Conservation (phyloP, 768 basidiomycete genomes). For the Hericium coralloides region DNA sequence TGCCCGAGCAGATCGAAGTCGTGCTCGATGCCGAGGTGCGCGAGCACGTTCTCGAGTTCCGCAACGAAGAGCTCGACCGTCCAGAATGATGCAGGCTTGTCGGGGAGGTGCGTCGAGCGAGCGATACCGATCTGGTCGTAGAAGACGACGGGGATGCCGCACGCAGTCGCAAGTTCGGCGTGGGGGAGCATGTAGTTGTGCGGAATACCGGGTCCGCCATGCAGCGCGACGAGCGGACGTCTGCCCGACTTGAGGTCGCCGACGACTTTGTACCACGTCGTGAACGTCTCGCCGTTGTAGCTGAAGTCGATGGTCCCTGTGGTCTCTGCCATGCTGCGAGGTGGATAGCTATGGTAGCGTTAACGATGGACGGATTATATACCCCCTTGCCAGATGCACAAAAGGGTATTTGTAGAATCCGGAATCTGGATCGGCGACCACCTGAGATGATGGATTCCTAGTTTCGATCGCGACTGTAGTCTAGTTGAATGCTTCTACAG, state of each 20-base stretch:
- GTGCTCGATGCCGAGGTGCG: conserved; percentile 29
- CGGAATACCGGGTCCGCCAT: conserved; percentile 45
- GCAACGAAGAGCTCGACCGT: conserved; percentile 41
- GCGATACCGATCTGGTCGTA: conserved; percentile 48
- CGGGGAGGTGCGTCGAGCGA: conserved; percentile 35
- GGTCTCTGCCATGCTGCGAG: not conserved
- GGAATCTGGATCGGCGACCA: too few species aligned
- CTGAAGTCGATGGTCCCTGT: not conserved
- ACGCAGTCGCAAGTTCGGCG: conserved; percentile 27
- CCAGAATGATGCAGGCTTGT: conserved; percentile 32
- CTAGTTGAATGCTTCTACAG: too few species aligned
- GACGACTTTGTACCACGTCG: conserved; percentile 40
- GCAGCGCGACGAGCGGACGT: conserved; percentile 39
- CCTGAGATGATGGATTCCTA: too few species aligned
- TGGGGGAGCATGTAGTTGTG: conserved; percentile 33
- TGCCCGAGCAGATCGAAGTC: conserved; percentile 43
- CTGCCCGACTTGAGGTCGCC: conserved; percentile 32
- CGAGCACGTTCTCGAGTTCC: conserved; percentile 42
- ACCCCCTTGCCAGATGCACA: too few species aligned
- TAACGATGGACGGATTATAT: too few species aligned
- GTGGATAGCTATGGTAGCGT: too few species aligned
- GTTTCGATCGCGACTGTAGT: too few species aligned
- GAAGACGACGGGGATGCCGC: conserved; percentile 38
- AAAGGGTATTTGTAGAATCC: too few species aligned
- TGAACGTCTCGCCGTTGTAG: conserved; percentile 12